A percentile compares a stretch with the other conserved stretches of the same genome.
phyloP scores from a whole-genome alignment of 495 filamentous ascomycete genomes.

The Lasiosphaeriaceae sp. region DNA sequence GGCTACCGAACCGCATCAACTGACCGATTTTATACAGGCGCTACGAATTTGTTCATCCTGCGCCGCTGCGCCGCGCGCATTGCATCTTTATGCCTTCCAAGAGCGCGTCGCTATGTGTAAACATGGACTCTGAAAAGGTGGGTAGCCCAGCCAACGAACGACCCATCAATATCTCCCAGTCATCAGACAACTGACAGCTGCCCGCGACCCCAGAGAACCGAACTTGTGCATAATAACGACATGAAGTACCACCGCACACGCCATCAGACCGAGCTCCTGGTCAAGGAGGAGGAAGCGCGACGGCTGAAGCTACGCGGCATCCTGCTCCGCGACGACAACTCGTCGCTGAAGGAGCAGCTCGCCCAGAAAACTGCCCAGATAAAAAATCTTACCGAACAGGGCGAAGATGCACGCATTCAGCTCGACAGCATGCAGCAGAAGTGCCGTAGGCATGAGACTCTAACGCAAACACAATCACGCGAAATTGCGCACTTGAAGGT shows the following conservation, averaged over 20 bases:
- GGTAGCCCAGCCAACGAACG: neutral
- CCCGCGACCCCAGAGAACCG: slow-evolving; percentile 23
- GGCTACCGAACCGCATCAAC: no score
- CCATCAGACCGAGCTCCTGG: slow-evolving; percentile 54
- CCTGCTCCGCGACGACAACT: slow-evolving; percentile 66
- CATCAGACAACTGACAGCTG: slow-evolving; percentile 8
- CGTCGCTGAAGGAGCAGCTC: slow-evolving; percentile 33
- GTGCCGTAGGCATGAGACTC: slow-evolving; percentile 50
- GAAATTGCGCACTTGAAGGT: slow-evolving; percentile 70
- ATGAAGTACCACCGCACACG: slow-evolving; percentile 59
- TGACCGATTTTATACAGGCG: no score
- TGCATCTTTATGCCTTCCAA: slow-evolving; percentile 24
- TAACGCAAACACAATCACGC: slow-evolving; percentile 53
- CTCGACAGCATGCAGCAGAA: slow-evolving; percentile 55
- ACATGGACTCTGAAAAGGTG: slow-evolving; percentile 42
- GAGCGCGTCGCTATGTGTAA: slow-evolving; percentile 35
- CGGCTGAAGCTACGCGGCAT: slow-evolving; percentile 61
- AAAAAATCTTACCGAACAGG: slow-evolving; percentile 53
- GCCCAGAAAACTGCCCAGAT: slow-evolving; percentile 52
- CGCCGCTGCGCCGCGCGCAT: neutral
- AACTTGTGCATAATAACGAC: slow-evolving; percentile 51
- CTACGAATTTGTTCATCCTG: no score
- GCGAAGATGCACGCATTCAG: slow-evolving; percentile 53
- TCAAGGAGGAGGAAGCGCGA: slow-evolving; percentile 66
- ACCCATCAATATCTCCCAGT: neutral